Base-by-base conservation (phyloP, 106 monocot species). In the Posidonia australis region DNA sequence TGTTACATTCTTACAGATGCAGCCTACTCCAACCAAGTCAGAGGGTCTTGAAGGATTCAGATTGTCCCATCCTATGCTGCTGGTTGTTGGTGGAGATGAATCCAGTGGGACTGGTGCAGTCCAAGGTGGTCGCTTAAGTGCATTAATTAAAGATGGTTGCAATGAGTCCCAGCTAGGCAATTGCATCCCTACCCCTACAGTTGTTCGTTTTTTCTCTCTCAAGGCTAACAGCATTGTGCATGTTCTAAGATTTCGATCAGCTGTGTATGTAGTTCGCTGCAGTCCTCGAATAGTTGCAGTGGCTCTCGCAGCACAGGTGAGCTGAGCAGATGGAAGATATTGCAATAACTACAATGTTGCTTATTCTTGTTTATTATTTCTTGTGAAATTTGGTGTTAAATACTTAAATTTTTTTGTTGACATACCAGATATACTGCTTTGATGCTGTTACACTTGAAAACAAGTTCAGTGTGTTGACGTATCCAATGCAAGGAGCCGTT, bases 71-170 rank as follows among this genome's bases (percentile, higher is more conserved):
- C 96, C 96, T 56, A 66, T 96, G 65, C 74, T 96, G 68, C 47
- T 87, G 64, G 80, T 84, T 74, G 96, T 96, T 82, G 84, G 90
- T 68, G 96, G 90, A 65, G 96, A 96, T 75, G 87, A 87, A 71
- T 80, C 90, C 22, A 96, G 90, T 80, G 96, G 90, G 18, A 74
- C 77, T 18, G 90, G 90, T 68, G 67, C 74, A 51, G 84, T 90
- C 54, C 96, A 96, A 82, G 90, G 84, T 70, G 87, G 90, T 23
- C 96, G 82, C 19, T 53, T 84, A 53, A 90, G 87, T 82, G 89
- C 86, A 24, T 67, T 90, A 64, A 82, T 86, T n/a, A 81, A 82
- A 78, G 93, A 94, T 41, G 72, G 46, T 13, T 55, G 44, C 24
- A 68, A 54, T 57, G 82, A 82, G 60, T 66, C 72, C 57, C 84